These are phyloP conservation scores for Sugiyamaella americana DNA, from an alignment of 805 yeast species.

Conservation along the genomic window DNA sequence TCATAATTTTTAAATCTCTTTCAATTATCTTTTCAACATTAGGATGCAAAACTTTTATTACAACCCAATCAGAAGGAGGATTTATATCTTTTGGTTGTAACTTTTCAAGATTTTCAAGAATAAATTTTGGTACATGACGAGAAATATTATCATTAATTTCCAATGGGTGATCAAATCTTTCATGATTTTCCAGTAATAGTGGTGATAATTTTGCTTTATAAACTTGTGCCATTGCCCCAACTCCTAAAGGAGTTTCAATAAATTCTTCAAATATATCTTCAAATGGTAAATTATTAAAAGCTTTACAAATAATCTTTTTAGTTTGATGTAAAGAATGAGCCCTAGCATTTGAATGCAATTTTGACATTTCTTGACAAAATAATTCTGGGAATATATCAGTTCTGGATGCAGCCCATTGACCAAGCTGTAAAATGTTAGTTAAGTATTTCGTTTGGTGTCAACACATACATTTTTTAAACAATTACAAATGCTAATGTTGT, in stretches of 20 bases:
- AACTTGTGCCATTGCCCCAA: slow-evolving; percentile 99
- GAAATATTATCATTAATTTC: not conserved
- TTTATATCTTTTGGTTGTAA: slow-evolving; percentile 4
- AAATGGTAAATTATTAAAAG: slow-evolving; percentile 53
- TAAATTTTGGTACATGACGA: not conserved
- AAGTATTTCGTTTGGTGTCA: too few relatives aligned
- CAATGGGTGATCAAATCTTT: not conserved
- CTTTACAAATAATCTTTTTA: slow-evolving; percentile 46
- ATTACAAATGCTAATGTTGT: not conserved
- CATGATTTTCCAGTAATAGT: slow-evolving; percentile 3
- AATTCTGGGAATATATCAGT: slow-evolving; percentile 83
- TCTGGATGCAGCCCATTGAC: slow-evolving; percentile 99
- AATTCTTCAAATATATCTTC: slow-evolving; percentile 80
- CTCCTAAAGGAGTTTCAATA: slow-evolving; percentile 72
- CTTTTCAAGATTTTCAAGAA: slow-evolving; percentile 4
- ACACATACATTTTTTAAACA: not conserved
- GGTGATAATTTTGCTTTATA: slow-evolving; percentile 56
- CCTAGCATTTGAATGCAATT: slow-evolving; percentile 76
- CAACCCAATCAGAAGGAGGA: slow-evolving; percentile 43
- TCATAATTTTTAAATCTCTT: slow-evolving; percentile 82
- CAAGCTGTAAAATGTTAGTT: slow-evolving; percentile 39
- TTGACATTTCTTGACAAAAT: slow-evolving; percentile 69
- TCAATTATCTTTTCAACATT: slow-evolving; percentile 62
- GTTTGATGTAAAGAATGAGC: slow-evolving; percentile 65
- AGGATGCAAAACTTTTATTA: slow-evolving; percentile 92